Evolutionary conservation across 2,329 filamentous ascomycete species (phyloP).

Genomic region (Aureobasidium sp.): DNA sequence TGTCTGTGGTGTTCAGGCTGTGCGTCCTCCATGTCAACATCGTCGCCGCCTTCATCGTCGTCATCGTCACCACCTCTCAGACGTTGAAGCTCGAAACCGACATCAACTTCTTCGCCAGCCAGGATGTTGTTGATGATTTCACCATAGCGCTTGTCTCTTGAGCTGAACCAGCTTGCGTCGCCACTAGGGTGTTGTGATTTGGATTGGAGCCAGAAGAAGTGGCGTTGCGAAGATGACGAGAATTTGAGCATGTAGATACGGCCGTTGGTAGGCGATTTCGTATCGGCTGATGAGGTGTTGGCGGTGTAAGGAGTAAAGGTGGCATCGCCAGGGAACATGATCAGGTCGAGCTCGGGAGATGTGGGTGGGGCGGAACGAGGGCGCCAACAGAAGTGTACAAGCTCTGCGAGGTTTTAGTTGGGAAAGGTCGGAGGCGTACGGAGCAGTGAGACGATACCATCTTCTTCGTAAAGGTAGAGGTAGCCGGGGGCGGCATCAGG

Average conservation of each 20-base stretch:
- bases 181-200: conserved; percentile 67
- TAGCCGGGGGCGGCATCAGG: conserved; percentile 70
- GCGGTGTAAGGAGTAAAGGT: conserved; percentile 70
- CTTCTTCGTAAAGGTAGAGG: conserved; percentile 86
- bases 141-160: conserved; percentile 78
- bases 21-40: conserved; percentile 68
- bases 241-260: conserved; percentile 94
- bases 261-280: conserved; percentile 62
- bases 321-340: conserved; percentile 89
- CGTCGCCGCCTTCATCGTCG: conserved; percentile 53
- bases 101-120: conserved; percentile 82
- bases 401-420: conserved; percentile 47
- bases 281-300: conserved; percentile 27
- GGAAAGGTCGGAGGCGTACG: not conserved
- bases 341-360: conserved; percentile 74
- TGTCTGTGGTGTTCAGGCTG: conserved; percentile 56
- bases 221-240: conserved; percentile 78
- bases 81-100: conserved; percentile 58
- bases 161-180: conserved; percentile 72
- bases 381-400: conserved; percentile 97
- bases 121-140: conserved; percentile 78
- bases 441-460: conserved; percentile 51
- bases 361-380: conserved; percentile 64
- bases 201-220: conserved; percentile 96
- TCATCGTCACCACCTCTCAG: conserved; percentile 51